A percentile compares a stretch with the other conserved stretches of the same genome.
These are phyloP conservation scores for Musa balbisiana DNA, from an alignment of 202 grass and related monocot species.

Conservation along the genomic window DNA sequence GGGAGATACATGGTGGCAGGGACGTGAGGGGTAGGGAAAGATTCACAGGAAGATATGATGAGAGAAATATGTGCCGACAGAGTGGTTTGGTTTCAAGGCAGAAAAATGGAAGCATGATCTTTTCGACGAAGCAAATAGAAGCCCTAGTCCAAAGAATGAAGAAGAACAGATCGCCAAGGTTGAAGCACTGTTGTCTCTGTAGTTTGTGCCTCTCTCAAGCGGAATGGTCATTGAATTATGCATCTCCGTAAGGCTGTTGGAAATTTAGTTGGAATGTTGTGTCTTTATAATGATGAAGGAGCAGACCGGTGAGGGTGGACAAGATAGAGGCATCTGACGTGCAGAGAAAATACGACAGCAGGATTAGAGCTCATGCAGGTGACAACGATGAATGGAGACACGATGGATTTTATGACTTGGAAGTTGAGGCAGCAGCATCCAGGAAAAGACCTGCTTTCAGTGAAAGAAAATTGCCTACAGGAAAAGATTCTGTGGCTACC, in stretches of 20 bases:
- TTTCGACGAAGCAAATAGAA: constrained; percentile 66
- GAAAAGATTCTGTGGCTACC: background rate
- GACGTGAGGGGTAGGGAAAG: constrained; percentile 49
- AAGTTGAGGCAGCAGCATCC: constrained; percentile 30
- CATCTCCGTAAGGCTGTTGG: no score
- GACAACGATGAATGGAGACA: constrained; percentile 46
- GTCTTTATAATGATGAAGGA: no score
- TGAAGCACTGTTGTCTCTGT: constrained; percentile 60
- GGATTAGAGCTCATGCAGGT: constrained; percentile 25
- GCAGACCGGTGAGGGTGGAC: constrained; percentile 30
- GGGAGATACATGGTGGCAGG: constrained; percentile 45
- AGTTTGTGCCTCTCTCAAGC: background rate
- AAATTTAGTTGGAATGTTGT: no score
- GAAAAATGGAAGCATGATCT: constrained; percentile 99
- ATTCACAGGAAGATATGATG: constrained; percentile 32
- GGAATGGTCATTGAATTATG: background rate
- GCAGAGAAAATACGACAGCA: constrained; percentile 27
- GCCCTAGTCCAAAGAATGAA: constrained; percentile 59
- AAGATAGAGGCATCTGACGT: constrained; percentile 22
- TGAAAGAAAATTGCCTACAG: constrained; percentile 30
- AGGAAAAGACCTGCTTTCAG: constrained; percentile 47
- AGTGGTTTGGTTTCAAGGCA: constrained; percentile 28
- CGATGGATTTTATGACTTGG: constrained; percentile 61
- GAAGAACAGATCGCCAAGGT: constrained; percentile 91
- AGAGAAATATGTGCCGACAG: constrained; percentile 27